phyloP scores from a whole-genome alignment of 352 stramenopile genomes.

The Phytopythium kandeliae region DNA sequence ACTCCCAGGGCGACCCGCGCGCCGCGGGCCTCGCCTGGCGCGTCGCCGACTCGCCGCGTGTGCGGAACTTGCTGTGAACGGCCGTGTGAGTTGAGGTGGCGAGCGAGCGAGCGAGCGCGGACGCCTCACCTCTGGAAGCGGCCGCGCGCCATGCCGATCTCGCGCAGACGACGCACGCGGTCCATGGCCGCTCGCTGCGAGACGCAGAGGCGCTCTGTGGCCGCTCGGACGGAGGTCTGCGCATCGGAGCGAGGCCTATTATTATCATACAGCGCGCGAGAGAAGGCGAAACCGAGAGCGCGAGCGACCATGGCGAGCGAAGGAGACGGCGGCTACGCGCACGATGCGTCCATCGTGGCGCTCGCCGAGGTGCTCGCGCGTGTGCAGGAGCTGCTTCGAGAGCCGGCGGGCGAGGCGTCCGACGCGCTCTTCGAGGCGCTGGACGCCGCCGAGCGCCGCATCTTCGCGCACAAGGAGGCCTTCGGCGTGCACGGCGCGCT shows the following conservation, averaged over 20 bases:
- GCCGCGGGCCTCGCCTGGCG: constrained; percentile 22
- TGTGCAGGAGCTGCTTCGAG: constrained; percentile 15
- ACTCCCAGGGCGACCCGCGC: constrained; percentile 45
- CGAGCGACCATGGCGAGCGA: too few species aligned
- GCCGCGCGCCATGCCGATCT: constrained; percentile 31
- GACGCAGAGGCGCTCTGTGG: too few species aligned
- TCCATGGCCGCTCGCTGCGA: constrained; percentile 12
- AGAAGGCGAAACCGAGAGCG: too few species aligned
- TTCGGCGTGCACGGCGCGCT: constrained; percentile 28
- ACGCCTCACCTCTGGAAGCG: constrained; percentile 47
- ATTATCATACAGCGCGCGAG: too few species aligned
- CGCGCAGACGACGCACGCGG: constrained; percentile 20
- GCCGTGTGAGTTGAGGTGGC: background rate
- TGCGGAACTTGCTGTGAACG: constrained; percentile 46
- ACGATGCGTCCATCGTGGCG: constrained; percentile 28
- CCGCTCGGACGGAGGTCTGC: too few species aligned
- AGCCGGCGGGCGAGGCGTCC: background rate
- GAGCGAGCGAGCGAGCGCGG: background rate
- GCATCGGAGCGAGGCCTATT: too few species aligned
- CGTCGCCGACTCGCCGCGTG: constrained; percentile 45
- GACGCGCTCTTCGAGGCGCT: constrained; percentile 19
- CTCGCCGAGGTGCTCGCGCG: constrained; percentile 32
- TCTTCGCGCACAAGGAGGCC: constrained; percentile 43
- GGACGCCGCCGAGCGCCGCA: constrained; percentile 26
- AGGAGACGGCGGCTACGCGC: too few species aligned